Evolutionary conservation across 2,329 filamentous ascomycete genomes (phyloP).

Genomic region (Verticillium isaacii): DNA sequence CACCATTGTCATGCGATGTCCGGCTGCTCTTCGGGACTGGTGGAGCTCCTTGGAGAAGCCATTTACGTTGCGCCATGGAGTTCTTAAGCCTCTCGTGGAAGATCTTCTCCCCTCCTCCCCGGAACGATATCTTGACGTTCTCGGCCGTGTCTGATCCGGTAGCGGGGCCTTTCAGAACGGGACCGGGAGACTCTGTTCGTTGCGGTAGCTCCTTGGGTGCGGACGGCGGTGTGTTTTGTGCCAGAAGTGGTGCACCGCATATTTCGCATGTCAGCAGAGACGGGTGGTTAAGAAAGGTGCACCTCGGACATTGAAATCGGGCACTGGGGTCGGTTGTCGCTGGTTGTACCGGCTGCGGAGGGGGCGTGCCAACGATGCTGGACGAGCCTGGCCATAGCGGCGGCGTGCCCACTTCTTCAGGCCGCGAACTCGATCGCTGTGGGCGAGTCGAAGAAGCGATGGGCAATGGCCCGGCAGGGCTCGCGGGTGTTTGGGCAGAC

Average conservation of each 20-base stretch:
- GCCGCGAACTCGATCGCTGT: neutral
- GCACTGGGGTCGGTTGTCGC: slow-evolving; percentile 15
- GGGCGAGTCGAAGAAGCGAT: slow-evolving; percentile 6
- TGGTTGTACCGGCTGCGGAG: neutral
- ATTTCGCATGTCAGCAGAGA: slow-evolving; percentile 85
- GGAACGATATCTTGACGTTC: slow-evolving; percentile 87
- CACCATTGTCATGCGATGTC: slow-evolving; percentile 27
- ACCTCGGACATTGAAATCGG: slow-evolving; percentile 69
- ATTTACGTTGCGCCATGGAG: slow-evolving; percentile 88
- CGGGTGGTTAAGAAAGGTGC: slow-evolving; percentile 91
- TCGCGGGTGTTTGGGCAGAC: slow-evolving; percentile 17
- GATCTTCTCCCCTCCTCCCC: slow-evolving; percentile 80
- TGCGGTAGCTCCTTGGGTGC: slow-evolving; percentile 28
- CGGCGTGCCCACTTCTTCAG: slow-evolving; percentile 4
- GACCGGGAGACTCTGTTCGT: slow-evolving; percentile 74
- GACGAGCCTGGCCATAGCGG: slow-evolving; percentile 12
- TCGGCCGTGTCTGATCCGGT: slow-evolving; percentile 56
- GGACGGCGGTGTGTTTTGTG: slow-evolving; percentile 38
- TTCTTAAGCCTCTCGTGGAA: slow-evolving; percentile 87
- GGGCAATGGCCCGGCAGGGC: slow-evolving; percentile 17
- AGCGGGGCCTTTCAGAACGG: slow-evolving; percentile 45
- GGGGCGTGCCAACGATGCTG: slow-evolving; percentile 5
- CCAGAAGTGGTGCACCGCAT: slow-evolving; percentile 72
- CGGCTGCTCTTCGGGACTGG: slow-evolving; percentile 66
- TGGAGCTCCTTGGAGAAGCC: slow-evolving; percentile 86